These are phyloP conservation scores for Monilinia fructigena DNA, from an alignment of 2,329 filamentous ascomycete genomes.

Conservation along the genomic window DNA sequence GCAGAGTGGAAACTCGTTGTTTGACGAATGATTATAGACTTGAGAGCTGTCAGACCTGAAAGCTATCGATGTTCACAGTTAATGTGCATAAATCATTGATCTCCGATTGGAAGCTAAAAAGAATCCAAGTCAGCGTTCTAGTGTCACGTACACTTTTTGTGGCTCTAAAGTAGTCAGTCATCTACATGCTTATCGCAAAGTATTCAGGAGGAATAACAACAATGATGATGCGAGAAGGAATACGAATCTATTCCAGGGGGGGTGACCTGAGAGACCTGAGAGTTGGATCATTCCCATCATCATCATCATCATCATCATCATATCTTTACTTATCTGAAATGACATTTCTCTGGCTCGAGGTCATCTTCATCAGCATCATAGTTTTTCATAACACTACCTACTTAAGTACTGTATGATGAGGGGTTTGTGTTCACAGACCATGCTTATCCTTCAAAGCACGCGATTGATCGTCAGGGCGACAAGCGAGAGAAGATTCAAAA, in stretches of 20 bases:
- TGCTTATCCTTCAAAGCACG: constrained; percentile 5
- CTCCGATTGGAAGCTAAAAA: constrained; percentile 1
- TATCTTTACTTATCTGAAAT: neutral
- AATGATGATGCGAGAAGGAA: neutral
- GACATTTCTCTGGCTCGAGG: neutral
- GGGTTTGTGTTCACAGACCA: constrained; percentile 20
- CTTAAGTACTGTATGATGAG: neutral
- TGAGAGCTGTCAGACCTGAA: constrained; percentile 12
- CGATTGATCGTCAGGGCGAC: constrained; percentile 19
- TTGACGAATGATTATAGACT: constrained; percentile 8
- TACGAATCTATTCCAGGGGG: neutral
- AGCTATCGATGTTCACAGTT: neutral
- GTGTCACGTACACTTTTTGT: constrained; percentile 10
- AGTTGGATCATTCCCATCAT: neutral
- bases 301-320: no score
- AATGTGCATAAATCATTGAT: neutral
- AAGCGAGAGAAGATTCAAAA: constrained; percentile 6
- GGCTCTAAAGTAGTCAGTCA: neutral
- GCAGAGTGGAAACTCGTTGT: neutral
- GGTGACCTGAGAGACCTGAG: neutral
- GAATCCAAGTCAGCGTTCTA: constrained; percentile 6
- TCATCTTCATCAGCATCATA: neutral
- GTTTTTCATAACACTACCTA: neutral
- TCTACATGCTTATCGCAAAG: neutral
- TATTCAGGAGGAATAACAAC: neutral